Evolutionary conservation across 768 basidiomycete species (phyloP), one percentile per base, ranked within the genome.

Genomic region (Clathrus columnatus): DNA sequence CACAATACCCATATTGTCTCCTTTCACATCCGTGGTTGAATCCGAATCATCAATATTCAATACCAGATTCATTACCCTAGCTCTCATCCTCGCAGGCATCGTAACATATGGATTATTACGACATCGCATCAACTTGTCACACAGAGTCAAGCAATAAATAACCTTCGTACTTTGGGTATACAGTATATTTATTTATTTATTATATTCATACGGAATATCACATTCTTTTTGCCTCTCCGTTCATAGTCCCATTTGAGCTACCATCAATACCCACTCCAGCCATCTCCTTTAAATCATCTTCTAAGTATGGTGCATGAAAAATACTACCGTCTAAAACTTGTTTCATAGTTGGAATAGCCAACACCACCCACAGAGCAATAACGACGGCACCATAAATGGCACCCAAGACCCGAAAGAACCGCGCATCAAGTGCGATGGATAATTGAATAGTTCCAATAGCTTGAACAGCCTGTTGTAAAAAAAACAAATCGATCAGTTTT

Each of bases 1-100:
- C 64, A 88, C 86, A 0, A 83, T 89, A 21, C 85, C 87, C 4
- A 82, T 89, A 3, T 65, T 89, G 17, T 89, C 87, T 0, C 87
- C 86, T 0, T 89, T 88, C 61, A 78, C 85, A 1, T 87, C 85
- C 8, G 87, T 88, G 64, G 77, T 85, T n/a, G 87, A 89, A 60
- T 77, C 86, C 46, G 86, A 89, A 66, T 79, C 79, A 0, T 85
- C 86, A 0, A 72, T 79, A 0, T 66, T 86, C 1, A 77, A 79
- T n/a, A 65, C 76, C 26, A 79, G 69, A 61, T 66, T 70, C 0
- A 69, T 85, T 8, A 63, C 64, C 16, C 57, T 77, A 5, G 61
- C 75, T 6, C 58, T 75, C 2, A 45, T 81, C 14, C 68, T 75
- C 0, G 28, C 68, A 5, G 75, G 76, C 1, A 65, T 69, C 29